Evolutionary conservation across 805 yeast species (phyloP), one percentile per base, ranked within the genome.

Genomic region (Pichia scutulata): DNA sequence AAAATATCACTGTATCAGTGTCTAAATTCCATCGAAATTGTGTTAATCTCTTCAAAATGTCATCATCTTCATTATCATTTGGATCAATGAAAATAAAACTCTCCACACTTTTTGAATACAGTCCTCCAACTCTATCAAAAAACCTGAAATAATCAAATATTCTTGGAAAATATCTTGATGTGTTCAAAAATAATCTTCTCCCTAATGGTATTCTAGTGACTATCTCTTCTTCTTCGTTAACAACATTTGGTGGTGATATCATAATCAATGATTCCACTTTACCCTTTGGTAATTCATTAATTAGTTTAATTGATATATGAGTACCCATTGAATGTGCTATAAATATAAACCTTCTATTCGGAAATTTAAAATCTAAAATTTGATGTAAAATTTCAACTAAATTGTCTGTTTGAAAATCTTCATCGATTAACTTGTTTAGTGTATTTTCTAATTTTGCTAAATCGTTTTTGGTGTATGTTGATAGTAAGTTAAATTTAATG

Each of bases 11-110:
- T 0, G 89, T 74, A 46, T 76, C 70, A 16, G 83, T 75, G 62
- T 83, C 88, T 53, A 84, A 59, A 61, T 86, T 86, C 84, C 87
- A 82, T 44, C 88, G 67, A 39, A 85, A 70, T 63, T 86, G 95
- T 19, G 80, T 68, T 42, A 74, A 60, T 47, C 78, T 74, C 44
- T 73, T 72, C 18, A 70, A 57, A 30, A 69, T 65, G 51, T 59
- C 59, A 43, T 59, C 57, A n/a, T 43, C 51, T 19, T 36, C 45
- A 8, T 14, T 23, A 16, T 28, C 30, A 21, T 55, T 58, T 1
- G 30, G 12, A n/a, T 47, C 50, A 13, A 63, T 56, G 21, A 67
- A 67, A 2, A 83, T 68, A 69, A 81, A 82, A 19, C 86, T 68
- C 22, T 61, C 57, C n/a, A 86, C 88, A 43, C 87, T 80, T 4